phyloP scores from a whole-genome alignment of 208 protist genomes.

The Leishmania turanica region DNA sequence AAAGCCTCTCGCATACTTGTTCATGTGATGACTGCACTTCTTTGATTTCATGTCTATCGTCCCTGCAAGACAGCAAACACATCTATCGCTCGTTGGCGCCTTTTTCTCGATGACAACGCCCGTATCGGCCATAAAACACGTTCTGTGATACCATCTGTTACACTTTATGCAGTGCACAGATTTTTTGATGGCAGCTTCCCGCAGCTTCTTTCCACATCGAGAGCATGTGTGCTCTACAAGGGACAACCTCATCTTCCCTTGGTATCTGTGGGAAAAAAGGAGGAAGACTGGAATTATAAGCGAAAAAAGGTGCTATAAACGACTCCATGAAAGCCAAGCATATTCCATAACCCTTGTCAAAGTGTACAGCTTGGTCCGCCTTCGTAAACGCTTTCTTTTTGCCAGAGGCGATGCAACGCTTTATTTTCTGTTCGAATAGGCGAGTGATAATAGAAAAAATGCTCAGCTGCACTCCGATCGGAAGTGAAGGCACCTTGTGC shows the following conservation, averaged over 20 bases:
- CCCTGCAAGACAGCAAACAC: constrained; percentile 57
- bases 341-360: not conserved
- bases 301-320: not conserved
- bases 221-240: constrained; percentile 9
- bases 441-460: constrained; percentile 28
- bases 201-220: constrained; percentile 15
- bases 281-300: not conserved
- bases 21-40: constrained; percentile 15
- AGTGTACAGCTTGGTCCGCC: not conserved
- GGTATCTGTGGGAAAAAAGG: not conserved
- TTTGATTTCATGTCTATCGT: constrained; percentile 4
- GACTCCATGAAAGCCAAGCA: not conserved
- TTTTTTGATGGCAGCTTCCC: not conserved
- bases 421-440: not conserved
- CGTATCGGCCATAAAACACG: constrained; percentile 57
- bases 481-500: constrained; percentile 26
- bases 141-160: constrained; percentile 37
- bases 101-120: constrained; percentile 21
- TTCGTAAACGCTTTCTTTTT: not conserved
- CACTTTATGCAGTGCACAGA: constrained; percentile 28
- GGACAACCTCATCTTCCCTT: not conserved
- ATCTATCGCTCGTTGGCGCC: constrained; percentile 8
- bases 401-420: not conserved
- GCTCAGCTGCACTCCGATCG: constrained; percentile 7
- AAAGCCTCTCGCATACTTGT: constrained; percentile 42